Evolutionary conservation across 192 early-diverging fungal species (phyloP), one percentile per base, ranked within the genome.

Genomic region (Fimicolochytrium jonesii): DNA sequence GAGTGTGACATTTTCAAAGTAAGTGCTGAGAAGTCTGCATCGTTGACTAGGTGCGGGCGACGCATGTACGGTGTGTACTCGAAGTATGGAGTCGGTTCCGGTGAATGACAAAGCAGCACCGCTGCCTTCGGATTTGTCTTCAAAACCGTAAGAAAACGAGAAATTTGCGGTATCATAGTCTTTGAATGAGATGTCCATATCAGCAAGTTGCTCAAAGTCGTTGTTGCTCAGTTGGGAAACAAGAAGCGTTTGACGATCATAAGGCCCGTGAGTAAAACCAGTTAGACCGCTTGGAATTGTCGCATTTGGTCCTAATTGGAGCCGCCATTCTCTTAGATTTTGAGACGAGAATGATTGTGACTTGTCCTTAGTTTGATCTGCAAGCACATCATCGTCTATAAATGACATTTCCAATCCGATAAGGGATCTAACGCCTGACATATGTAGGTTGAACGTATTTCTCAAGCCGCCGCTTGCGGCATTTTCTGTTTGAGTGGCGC

Each of bases 381-480:
- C 11, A 1, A 61, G 59, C 10, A 49, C 59, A 49, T 22, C 43
- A 61, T 61, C 43, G 28, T 46, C 42, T 0, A 50, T 28, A 49
- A 61, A 61, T 0, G 44, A 49, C 18, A 11, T 7, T 49, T 61
- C 59, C n/a, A 61, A 20, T 1, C 59, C 59, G 11, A 49, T 13
- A 0, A 61, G 5, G 2, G 59, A 61, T n/a, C 59, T n/a, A 0
- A 61, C 59, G 0, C 45, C 45, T 10, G 28, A 33, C 46, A 61
- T 61, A 5, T 61, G 59, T 20, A 61, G 31, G 20, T 48, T 49
- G 44, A 61, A 61, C 0, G 59, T 61, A 49, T 61, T 61, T 35
- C 59, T 49, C 15, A 25, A 10, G 1, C 59, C 59, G 1, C 59
- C 59, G 18, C 25, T 31, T n/a, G 13, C 18, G 0, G 43, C 28